Evolutionary conservation across 176 grass and related monocot genomes (phyloP), one percentile per base, ranked within the genome.

Genomic region (Chrysopogon serrulatus): DNA sequence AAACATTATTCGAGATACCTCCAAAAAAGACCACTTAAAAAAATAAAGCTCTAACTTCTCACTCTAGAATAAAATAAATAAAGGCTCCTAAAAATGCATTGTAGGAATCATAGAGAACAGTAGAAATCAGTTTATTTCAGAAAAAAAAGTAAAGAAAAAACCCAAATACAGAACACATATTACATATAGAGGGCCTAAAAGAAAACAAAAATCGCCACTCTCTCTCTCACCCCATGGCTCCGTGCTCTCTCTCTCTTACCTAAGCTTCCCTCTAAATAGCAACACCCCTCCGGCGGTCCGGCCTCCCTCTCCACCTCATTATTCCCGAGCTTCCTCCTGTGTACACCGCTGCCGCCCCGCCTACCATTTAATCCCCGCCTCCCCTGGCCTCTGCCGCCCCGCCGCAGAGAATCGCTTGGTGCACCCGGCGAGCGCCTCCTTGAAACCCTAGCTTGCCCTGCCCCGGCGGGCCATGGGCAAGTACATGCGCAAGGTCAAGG

Each of bases 401-500:
- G 10, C 17, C 86, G 27, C 49, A 74, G 70, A 41, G 57, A 80
- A 32, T 66, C 64, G 33, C 48, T 73, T 39, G 34, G 53, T 21
- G 14, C 72, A 77, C 68, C 47, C 73, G 6, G 34, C 5, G 33
- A 35, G 6, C 8, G n/a, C 61, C 10, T 1, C 24, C 15, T 4
- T 4, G 1, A 57, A 78, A 65, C 43, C 36, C 64, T 64, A 68
- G 59, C 59, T 44, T 23, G 53, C 15, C 18, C 14, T 19, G 8
- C 8, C 37, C 23, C 7, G 0, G 21, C 23, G n/a, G 7, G 21
- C 32, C 76, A 94, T 97, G 94, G 92, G 94, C n/a, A 90, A 86
- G 85, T 92, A 94, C 92, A 88, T 97, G 85, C 79, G 83, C 85
- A 92, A 94, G 79, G 66, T 30, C 24, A 97, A 90, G 92, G 37